phyloP scores from a whole-genome alignment of 345 rosid genomes.

The Erucastrum elatum region DNA sequence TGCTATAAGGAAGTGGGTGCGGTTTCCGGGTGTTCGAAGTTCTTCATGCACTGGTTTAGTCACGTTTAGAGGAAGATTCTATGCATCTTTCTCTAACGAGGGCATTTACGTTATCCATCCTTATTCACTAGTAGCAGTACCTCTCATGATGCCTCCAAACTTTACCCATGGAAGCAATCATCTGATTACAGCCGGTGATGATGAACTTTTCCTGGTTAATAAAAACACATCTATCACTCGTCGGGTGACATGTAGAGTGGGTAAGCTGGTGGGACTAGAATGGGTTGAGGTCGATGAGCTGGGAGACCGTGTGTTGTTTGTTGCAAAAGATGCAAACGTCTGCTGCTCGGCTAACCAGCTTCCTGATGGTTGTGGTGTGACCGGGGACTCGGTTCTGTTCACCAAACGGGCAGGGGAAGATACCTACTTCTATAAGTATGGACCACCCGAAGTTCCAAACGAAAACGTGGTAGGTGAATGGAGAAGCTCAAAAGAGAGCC shows the following conservation, averaged over 20 bases:
- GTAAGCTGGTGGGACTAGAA: not conserved
- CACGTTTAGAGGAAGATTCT: not conserved
- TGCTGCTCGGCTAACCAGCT: not conserved
- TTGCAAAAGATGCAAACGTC: not conserved
- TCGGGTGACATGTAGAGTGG: not conserved
- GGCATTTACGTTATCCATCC: not conserved
- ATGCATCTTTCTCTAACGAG: not conserved
- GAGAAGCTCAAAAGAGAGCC: not conserved
- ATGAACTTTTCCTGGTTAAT: not conserved
- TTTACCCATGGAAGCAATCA: not conserved
- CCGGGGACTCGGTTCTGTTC: not conserved
- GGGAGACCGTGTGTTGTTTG: not conserved
- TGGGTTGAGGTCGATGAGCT: not conserved
- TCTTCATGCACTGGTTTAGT: not conserved
- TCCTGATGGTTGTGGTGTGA: not conserved
- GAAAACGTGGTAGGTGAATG: not conserved
- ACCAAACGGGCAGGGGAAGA: not conserved
- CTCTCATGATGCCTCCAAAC: not conserved
- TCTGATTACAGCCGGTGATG: not conserved
- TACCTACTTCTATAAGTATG: not conserved
- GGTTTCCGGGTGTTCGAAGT: not conserved
- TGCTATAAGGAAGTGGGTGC: not conserved
- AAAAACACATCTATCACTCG: not conserved
- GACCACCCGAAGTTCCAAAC: not conserved
- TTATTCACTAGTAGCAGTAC: not conserved